Base-by-base conservation (phyloP, 73 alveolate genomes). In the Symbiodinium pilosum region DNA sequence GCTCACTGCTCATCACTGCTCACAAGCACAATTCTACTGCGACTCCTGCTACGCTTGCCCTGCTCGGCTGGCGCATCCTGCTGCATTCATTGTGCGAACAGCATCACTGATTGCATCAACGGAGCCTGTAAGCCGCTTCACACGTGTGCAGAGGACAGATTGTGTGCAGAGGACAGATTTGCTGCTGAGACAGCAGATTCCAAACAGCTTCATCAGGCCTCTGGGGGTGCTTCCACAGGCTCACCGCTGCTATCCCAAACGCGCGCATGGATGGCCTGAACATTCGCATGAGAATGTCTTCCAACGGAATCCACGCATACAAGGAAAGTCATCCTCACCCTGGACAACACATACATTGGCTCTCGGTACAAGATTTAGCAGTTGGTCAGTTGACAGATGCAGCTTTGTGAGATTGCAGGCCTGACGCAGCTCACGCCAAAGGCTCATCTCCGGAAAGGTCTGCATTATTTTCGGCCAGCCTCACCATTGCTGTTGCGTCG, bases 401-500 rank as follows among this genome's bases (percentile, higher is more conserved):
- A 47, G 6, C 59, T 14, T 6, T 47, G n/a, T n/a, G n/a, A n/a
- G 59, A 47, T 6, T 28, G 21, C 54, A 11, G n/a, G 88, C 97
- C 97, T 91, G 97, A 12, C 97, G 97, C 26, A 91, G 92, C 54
- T 93, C 98, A 5, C 98, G 98, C 98, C 98, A 93, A 3, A 93
- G 92, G 28, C 93, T 89, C 93, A 93, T 73, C 85, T 93, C 98
- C 30, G 98, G 98, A 39, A 93, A 93, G 68, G 98, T 93, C 93
- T 93, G 98, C 98, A 93, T 93, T 83, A 93, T 81, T 68, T 77
- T 81, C 42, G 98, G 92, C 98, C 98, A 93, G 68, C 92, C 92
- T 93, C 81, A 28, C 81, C 20, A 47, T 6, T 47, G n/a, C n/a
- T n/a, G n/a, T n/a, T n/a, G n/a, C n/a, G n/a, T n/a, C n/a, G n/a